Base-by-base conservation (phyloP, 805 yeast species). In the Candida khao-thaluensis region DNA sequence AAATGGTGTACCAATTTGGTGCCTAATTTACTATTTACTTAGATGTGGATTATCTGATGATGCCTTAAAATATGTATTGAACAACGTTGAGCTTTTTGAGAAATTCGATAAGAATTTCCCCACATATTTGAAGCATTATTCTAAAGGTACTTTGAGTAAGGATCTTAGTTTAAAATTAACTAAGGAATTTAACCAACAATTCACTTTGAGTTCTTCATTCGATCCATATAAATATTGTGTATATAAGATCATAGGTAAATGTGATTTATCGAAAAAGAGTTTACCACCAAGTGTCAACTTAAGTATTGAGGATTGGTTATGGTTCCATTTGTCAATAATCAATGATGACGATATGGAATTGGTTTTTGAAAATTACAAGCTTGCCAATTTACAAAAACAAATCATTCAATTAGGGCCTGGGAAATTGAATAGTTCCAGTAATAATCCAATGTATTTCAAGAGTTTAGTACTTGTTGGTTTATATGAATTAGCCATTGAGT, bases 1-100 rank as follows among this genome's bases (percentile, higher is more conserved):
- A 17, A 90, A 91, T 60, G 89, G 89, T 12, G 69, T 77, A 1
- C 98, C 98, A 7, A 77, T 93, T n/a, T 91, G 99, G 99, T 96
- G 96, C 0, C 64, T 88, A 26, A 64, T 93, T 8, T 93, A 84
- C 57, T 91, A 86, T 60, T 68, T 91, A 45, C 59, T 93, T 37
- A 79, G 99, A 54, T 81, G 91, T 3, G 98, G 99, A 2, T 76
- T 85, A 48, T 64, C 77, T 47, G 67, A 77, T 33, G 98, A 90
- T 48, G 96, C 96, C 0, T 64, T 85, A 22, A 80, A 79, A 26
- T 75, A 85, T 37, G 81, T 86, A 2, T 53, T 71, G 4, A 74
- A 76, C 34, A 78, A 86, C 53, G 77, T 75, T 45, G 80, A 81
- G 28, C 76, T 84, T 14, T 87, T 93, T 62, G 84, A 83, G 54